Evolutionary conservation across 768 basidiomycete species (phyloP), one percentile per base, ranked within the genome.

Genomic region (Kwoniella sp.): DNA sequence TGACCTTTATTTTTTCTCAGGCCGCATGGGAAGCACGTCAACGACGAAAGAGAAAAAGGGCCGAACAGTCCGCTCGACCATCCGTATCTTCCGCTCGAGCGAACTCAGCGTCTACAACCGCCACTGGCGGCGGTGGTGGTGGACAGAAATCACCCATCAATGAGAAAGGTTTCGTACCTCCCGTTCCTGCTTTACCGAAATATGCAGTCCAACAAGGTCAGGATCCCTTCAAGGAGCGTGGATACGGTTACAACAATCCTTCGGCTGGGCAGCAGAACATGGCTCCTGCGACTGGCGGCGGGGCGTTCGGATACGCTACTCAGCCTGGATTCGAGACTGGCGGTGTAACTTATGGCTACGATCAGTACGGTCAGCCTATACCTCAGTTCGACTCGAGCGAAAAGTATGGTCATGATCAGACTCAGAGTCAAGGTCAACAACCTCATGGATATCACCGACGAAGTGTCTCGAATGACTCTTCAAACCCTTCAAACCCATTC

Each of bases 141-240:
- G 53, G 44, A 19, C 40, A 27, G 19, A 68, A 65, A 59, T 52
- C 66, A 30, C 63, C 59, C 19, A 44, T 68, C 46, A 37, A 52
- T 7, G 69, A 64, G 44, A 67, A 63, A 54, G 65, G 62, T 21
- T 53, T 54, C 27, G 52, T 74, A 12, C 73, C 73, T 5, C 69
- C 69, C 29, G 57, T 73, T 1, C 69, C 72, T 2, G 53, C 52
- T 2, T 46, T 70, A 17, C 57, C 65, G 17, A 64, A 64, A 47
- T 19, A 67, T 26, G 60, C 60, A 7, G 40, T 55, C 7, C 33
- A 49, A 22, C 60, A 61, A 26, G 53, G 57, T 19, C 60, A 61
- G 19, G 53, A 61, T 24, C 60, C 60, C 6, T 55, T 60, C 40
- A 60, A 54, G 7, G 64, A 60, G 37, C 27, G 48, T 8, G 65